Evolutionary conservation across 2,329 filamentous ascomycete species (phyloP).

Genomic region (Neonectria faginata): DNA sequence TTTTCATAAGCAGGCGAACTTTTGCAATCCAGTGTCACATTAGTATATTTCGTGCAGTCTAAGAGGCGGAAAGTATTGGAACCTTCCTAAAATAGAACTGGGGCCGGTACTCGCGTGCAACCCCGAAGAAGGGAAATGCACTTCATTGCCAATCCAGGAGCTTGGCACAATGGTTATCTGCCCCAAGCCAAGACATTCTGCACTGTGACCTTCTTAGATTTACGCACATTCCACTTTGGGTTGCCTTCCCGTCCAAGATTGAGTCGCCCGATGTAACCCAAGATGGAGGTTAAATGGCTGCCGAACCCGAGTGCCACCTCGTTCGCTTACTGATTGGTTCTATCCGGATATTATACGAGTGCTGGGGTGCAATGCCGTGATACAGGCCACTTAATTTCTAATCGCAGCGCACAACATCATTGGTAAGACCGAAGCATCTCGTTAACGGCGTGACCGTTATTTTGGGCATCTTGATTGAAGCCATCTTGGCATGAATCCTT

Average conservation of each 20-base stretch:
- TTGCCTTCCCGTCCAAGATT: conserved; percentile 10
- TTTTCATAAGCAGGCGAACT: background rate
- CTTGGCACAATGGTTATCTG: conserved; percentile 15
- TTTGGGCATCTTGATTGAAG: background rate
- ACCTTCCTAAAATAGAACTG: conserved; percentile 18
- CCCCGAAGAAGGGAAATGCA: conserved; percentile 2
- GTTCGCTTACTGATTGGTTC: conserved; percentile 13
- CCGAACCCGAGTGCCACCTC: conserved; percentile 10
- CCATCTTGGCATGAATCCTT: background rate
- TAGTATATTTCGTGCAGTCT: background rate
- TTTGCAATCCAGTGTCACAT: conserved; percentile 1
- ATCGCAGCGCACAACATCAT: conserved; percentile 8
- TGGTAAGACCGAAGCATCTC: background rate
- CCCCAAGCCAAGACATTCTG: conserved; percentile 4
- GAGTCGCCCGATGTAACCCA: conserved; percentile 9
- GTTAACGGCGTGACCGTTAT: background rate
- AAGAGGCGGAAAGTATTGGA: background rate
- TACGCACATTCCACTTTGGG: conserved; percentile 16
- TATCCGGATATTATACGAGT: background rate
- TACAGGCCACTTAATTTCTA: background rate
- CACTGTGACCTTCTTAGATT: conserved; percentile 9
- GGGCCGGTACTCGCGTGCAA: conserved; percentile 5
- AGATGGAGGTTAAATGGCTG: conserved; percentile 4
- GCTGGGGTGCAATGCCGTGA: conserved; percentile 10
- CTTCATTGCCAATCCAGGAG: conserved; percentile 6